Base-by-base conservation (phyloP, 1,284 basidiomycete genomes). In the Chondrostereum purpureum region DNA sequence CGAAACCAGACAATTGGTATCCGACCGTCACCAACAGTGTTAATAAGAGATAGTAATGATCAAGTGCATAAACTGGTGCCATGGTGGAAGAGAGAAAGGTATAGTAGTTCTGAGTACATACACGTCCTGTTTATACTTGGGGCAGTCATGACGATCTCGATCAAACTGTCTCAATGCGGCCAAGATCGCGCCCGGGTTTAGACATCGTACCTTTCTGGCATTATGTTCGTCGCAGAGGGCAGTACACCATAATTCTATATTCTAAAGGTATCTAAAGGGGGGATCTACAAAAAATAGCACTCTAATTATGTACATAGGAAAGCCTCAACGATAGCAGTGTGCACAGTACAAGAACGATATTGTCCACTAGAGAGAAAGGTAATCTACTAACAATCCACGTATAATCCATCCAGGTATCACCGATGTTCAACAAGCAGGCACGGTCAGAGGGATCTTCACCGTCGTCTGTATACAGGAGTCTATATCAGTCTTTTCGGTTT, bases 381-480 rank as follows among this genome's bases (percentile, higher is more conserved):
- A n/a, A n/a, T n/a, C n/a, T n/a, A n/a, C n/a, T n/a, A n/a, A n/a
- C n/a, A n/a, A n/a, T n/a, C n/a, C n/a, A n/a, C n/a, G n/a, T n/a
- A n/a, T n/a, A n/a, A n/a, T n/a, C n/a, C n/a, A n/a, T n/a, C n/a
- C n/a, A n/a, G n/a, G n/a, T n/a, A n/a, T n/a, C n/a, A n/a, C n/a
- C 13, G 36, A 16, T 13, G 44, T 62, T 50, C 51, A 87, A 60
- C 83, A 88, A 42, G 80, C 81, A 41, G 84, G 84, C 20, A 83
- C 78, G 6, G 78, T 81, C 41, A 89, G 60, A 2, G 86, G 86
- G 52, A 89, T 88, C 64, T 74, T 81, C 49, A 89, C 84, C 22
- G 76, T 78, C 5, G 79, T 86, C 79, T 80, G 50, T 53, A 42
- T 35, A 39, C 22, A 38, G 43, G 39, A 45, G 49, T 18, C n/a